Percentiles rank a stretch among this genome's conserved stretches.
Conservation (phyloP, 805 yeast species). For the Candida vartiovaarae region DNA sequence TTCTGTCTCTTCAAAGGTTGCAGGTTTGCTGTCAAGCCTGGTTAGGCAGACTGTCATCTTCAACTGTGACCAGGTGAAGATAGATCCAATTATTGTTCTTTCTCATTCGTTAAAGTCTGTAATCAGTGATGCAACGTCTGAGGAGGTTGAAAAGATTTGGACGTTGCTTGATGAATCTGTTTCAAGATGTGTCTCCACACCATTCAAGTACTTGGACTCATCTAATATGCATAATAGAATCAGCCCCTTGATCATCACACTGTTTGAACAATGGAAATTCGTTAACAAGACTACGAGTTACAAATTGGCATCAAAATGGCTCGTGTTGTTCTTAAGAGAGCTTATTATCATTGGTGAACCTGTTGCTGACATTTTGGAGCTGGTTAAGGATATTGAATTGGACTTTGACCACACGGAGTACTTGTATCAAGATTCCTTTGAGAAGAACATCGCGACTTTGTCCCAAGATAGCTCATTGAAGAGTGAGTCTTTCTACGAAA, state of each 20-base stretch:
- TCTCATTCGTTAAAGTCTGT: slow-evolving; percentile 38
- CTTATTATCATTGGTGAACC: slow-evolving; percentile 57
- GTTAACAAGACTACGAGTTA: slow-evolving; percentile 28
- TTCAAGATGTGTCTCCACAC: slow-evolving; percentile 61
- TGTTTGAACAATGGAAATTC: slow-evolving; percentile 66
- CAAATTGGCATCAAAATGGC: slow-evolving; percentile 37
- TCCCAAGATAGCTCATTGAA: slow-evolving; percentile 11
- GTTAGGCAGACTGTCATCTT: slow-evolving; percentile 49
- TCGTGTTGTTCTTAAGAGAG: slow-evolving; percentile 39
- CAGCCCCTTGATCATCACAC: slow-evolving; percentile 51
- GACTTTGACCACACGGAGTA: slow-evolving; percentile 18
- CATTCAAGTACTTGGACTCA: slow-evolving; percentile 77
- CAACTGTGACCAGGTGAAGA: slow-evolving; percentile 34
- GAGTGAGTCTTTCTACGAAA: slow-evolving; percentile 28
- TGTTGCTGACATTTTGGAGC: slow-evolving; percentile 3
- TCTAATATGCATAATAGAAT: slow-evolving; percentile 29
- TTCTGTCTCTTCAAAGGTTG: slow-evolving; percentile 36
- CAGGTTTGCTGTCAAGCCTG: slow-evolving; percentile 37
- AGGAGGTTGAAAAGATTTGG: slow-evolving; percentile 38
- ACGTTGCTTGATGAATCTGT: slow-evolving; percentile 67
- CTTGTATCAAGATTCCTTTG: slow-evolving; percentile 13
- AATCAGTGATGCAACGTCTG: slow-evolving; percentile 3
- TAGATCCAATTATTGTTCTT: slow-evolving; percentile 50
- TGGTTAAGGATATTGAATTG: slow-evolving; percentile 10
- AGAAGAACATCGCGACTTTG: slow-evolving; percentile 7